Conservation (phyloP, 2,329 filamentous ascomycete genomes). For the Lachnellula willkommii region DNA sequence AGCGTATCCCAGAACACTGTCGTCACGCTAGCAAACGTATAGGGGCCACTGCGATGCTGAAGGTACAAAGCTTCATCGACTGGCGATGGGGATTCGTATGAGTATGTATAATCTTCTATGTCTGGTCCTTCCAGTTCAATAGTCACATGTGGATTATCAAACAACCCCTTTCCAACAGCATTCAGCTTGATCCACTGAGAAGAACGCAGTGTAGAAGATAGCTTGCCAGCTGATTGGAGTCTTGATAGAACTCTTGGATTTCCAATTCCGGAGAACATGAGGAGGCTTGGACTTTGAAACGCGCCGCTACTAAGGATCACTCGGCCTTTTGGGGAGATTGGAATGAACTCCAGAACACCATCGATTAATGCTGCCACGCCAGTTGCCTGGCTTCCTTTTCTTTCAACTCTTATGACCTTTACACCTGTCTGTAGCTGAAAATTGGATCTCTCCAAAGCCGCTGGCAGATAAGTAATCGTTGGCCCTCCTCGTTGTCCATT, state of each 20-base stretch:
- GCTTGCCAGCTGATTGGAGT: slow-evolving; percentile 34
- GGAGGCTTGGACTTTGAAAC: slow-evolving; percentile 46
- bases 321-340: slow-evolving; percentile 17
- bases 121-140: slow-evolving; percentile 41
- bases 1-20: slow-evolving; percentile 49
- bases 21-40: slow-evolving; percentile 48
- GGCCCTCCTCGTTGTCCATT: slow-evolving; percentile 47
- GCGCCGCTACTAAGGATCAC: slow-evolving; percentile 46
- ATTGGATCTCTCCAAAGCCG: slow-evolving; percentile 37
- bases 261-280: slow-evolving; percentile 48
- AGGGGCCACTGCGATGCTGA: slow-evolving; percentile 43
- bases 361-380: slow-evolving; percentile 35
- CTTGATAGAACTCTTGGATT: slow-evolving; percentile 26
- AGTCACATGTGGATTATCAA: slow-evolving; percentile 53
- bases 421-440: slow-evolving; percentile 42
- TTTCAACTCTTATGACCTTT: slow-evolving; percentile 40
- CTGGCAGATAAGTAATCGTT: slow-evolving; percentile 45
- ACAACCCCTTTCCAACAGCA: slow-evolving; percentile 45
- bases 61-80: slow-evolving; percentile 44
- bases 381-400: slow-evolving; percentile 36
- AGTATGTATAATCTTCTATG: slow-evolving; percentile 44
- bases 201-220: slow-evolving; percentile 29
- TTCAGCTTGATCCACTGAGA: slow-evolving; percentile 45
- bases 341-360: slow-evolving; percentile 21
- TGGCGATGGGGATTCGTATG: slow-evolving; percentile 39